A percentile compares a stretch with the other conserved stretches of the same genome.
Evolutionary conservation across 139 green algal genomes (phyloP).

Genomic region (Haematococcus lacustris): DNA sequence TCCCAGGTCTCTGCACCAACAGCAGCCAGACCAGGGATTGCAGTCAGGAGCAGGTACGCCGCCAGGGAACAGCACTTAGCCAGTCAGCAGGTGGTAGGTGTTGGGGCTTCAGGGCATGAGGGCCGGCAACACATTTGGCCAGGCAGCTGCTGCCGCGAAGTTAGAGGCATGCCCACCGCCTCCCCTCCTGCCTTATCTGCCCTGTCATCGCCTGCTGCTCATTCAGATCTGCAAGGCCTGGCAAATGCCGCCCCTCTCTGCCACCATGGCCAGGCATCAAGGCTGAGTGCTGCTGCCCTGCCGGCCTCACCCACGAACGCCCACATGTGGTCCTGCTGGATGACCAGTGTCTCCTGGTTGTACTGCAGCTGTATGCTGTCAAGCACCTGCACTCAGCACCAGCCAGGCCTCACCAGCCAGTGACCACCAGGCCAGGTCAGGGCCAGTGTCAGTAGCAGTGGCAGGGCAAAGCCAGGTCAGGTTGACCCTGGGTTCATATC

Average conservation of each 20-base stretch:
- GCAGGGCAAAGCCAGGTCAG: too few species aligned
- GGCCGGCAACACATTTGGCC: background rate
- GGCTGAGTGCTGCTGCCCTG: too few species aligned
- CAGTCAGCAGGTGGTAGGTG: background rate
- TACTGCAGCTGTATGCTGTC: constrained; percentile 13
- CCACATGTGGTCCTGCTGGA: constrained; percentile 2
- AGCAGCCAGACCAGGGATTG: background rate
- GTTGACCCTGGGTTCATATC: too few species aligned
- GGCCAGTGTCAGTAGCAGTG: too few species aligned
- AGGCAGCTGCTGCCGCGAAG: background rate
- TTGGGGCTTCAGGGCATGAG: background rate
- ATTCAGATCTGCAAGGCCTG: too few species aligned
- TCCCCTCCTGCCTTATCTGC: background rate
- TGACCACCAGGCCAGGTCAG: too few species aligned
- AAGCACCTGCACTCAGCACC: too few species aligned
- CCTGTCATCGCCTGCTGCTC: too few species aligned
- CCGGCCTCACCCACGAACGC: constrained; percentile 2
- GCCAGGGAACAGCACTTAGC: too few species aligned
- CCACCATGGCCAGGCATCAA: too few species aligned
- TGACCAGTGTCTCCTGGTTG: constrained; percentile 4
- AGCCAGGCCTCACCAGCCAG: too few species aligned
- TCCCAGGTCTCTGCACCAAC: constrained; percentile 2
- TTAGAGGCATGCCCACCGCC: background rate
- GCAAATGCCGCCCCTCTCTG: too few species aligned
- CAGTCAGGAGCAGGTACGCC: background rate